phyloP scores from a whole-genome alignment of 129 eudicot genomes.

The Helianthus tuberosus region DNA sequence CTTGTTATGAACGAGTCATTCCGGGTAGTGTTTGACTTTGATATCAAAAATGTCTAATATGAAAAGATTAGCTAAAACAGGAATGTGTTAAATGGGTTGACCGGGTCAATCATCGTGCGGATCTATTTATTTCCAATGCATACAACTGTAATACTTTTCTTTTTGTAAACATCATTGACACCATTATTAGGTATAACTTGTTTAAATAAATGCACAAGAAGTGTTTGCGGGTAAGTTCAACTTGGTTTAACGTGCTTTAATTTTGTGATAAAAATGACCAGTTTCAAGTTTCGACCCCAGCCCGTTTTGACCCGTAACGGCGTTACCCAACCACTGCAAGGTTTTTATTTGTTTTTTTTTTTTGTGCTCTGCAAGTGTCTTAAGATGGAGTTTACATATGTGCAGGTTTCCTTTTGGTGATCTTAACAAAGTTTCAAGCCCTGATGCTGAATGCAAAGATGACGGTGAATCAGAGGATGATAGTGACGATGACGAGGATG shows the following conservation, averaged over 20 bases:
- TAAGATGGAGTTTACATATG: conserved; percentile 7
- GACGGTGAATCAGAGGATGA: conserved; percentile 43
- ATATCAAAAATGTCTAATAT: neutral
- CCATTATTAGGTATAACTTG: neutral
- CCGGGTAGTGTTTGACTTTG: neutral
- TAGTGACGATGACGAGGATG: conserved; percentile 47
- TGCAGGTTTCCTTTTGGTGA: conserved; percentile 58
- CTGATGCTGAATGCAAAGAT: conserved; percentile 51
- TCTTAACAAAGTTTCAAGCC: conserved; percentile 25
- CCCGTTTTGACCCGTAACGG: neutral
- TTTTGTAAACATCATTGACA: neutral
- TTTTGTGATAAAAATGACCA: neutral
- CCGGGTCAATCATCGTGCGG: neutral
- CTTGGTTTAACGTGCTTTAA: neutral
- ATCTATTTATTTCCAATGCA: neutral
- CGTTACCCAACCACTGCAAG: neutral
- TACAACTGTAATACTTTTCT: neutral
- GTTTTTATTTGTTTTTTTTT: neutral
- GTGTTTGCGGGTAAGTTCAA: neutral
- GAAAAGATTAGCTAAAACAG: neutral
- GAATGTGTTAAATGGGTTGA: neutral
- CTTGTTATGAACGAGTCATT: neutral
- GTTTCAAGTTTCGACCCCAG: conserved; percentile 6
- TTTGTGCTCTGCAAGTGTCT: neutral
- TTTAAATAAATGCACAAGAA: neutral